Evolutionary conservation across 176 grass and related monocot species (phyloP), one percentile per base, ranked within the genome.

Genomic region (Triticum turgidum): DNA sequence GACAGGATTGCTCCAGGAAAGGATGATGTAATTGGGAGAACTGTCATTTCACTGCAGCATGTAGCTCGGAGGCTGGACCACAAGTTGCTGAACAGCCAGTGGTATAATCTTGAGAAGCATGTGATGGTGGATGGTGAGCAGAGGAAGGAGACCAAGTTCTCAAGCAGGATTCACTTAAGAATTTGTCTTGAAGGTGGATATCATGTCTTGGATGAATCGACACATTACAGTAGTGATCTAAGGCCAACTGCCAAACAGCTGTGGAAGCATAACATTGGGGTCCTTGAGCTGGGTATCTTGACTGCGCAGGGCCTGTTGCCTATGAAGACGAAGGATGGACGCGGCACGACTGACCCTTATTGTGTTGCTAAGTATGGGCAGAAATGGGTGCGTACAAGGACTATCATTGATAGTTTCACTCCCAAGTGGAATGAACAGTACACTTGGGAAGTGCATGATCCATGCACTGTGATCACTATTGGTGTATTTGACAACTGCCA

Each of bases 361-460:
- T 93, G 92, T 62, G 92, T 93, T 15, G 92, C 92, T 76, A 93
- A 93, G 72, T 93, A 93, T 73, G 92, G 92, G 11, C 92, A 93
- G 67, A 93, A 93, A 86, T 93, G 92, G 92, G 86, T 93, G 10
- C 76, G 92, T 13, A 91, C 92, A 81, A 91, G 92, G 88, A 93
- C 92, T 70, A 91, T 93, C 44, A 93, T 91, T 5, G 89, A 93
- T 20, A 91, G 89, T 80, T 89, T 90, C 65, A 87, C 42, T 77
- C 92, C 92, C 37, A 93, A 89, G 70, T 93, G 92, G 92, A 93
- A 93, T 81, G 92, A 93, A 21, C 92, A 93, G 65, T 93, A 93
- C 69, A 93, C 92, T 2, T 93, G 92, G 92, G 92, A 93, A 69
- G 89, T 93, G 27, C 88, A 86, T 70, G 92, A 93, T 66, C 92